phyloP scores from a whole-genome alignment of 805 yeast species.

The Hanseniaspora vineae region DNA sequence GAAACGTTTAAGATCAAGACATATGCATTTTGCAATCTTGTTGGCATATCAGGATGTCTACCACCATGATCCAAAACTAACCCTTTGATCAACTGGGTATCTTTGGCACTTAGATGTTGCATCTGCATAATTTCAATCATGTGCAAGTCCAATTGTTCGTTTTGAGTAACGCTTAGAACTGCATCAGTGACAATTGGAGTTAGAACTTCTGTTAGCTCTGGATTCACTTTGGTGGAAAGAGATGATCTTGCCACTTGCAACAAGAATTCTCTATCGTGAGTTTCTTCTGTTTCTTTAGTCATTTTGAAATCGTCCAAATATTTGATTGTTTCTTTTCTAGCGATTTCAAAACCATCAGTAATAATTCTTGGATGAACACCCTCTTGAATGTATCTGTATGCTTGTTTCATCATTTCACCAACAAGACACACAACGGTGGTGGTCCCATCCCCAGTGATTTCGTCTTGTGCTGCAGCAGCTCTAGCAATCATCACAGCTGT shows the following conservation, averaged over 20 bases:
- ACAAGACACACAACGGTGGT: constrained; percentile 90
- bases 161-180: constrained; percentile 60
- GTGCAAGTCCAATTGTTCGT: constrained; percentile 66
- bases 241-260: constrained; percentile 89
- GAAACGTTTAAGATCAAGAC: constrained; percentile 86
- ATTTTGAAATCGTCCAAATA: constrained; percentile 57
- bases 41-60: constrained; percentile 98
- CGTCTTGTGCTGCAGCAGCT: constrained; percentile 98
- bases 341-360: constrained; percentile 89
- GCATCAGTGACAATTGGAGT: constrained; percentile 96
- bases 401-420: constrained; percentile 89
- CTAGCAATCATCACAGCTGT: constrained; percentile 88
- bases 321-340: constrained; percentile 61
- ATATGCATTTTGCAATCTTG: constrained; percentile 66
- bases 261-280: constrained; percentile 64
- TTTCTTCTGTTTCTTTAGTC: constrained; percentile 13
- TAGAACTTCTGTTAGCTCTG: constrained; percentile 63
- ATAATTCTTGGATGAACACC: constrained; percentile 93
- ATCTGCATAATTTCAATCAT: constrained; percentile 98
- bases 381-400: constrained; percentile 80
- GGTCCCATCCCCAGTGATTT: constrained; percentile 98
- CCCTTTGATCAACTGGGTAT: constrained; percentile 74
- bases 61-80: constrained; percentile 96
- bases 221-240: constrained; percentile 71
- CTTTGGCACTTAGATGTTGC: constrained; percentile 83